Base-by-base conservation (phyloP, 1,284 basidiomycete species). In the Apiotrichum sp. region DNA sequence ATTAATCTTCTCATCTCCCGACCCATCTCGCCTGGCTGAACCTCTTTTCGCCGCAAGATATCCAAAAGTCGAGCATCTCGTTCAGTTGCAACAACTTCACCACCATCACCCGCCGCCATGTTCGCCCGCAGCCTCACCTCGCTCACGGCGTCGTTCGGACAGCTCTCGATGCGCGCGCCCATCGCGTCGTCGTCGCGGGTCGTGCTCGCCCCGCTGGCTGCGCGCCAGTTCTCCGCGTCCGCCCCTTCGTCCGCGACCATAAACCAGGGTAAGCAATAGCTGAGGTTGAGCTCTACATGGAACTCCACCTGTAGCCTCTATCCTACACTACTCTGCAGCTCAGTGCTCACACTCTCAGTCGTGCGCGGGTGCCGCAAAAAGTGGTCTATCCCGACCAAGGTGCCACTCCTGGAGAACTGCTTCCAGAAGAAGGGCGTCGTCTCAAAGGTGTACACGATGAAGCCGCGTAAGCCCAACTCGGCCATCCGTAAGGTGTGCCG, bases 401-500 rank as follows among this genome's bases (percentile, higher is more conserved):
- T 89, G 4, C 92, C 92, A 1, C 82, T 93, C 9, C 82, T 97
- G 31, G 79, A 87, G 60, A 79, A 75, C 35, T 86, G 83, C 70
- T 88, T 86, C 10, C 92, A 96, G 77, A 85, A 85, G 66, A 96
- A 95, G 74, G 93, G 89, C 39, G 91, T 97, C 57, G 88, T 89
- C 71, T 83, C 86, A 34, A 84, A 86, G 64, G 84, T 97, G 31
- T 87, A 88, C 75, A 88, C 85, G 46, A 83, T 81, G 65, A 92
- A 88, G 71, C 96, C 96, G 31, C 97, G 93, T 80, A 99, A 99
- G 74, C 96, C 96, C 63, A 99, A 99, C 78, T 98, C 95, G 43
- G 93, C 93, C 45, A 92, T 97, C 70, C 89, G 96, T 61, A 98
- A 98, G 79, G 90, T 98, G 58, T 93, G 93, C 43, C 84, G 90